A percentile compares a stretch with the other conserved stretches of the same genome.
phyloP scores from a whole-genome alignment of 202 grass and related monocot species.

The Schoenoplectus triqueter region DNA sequence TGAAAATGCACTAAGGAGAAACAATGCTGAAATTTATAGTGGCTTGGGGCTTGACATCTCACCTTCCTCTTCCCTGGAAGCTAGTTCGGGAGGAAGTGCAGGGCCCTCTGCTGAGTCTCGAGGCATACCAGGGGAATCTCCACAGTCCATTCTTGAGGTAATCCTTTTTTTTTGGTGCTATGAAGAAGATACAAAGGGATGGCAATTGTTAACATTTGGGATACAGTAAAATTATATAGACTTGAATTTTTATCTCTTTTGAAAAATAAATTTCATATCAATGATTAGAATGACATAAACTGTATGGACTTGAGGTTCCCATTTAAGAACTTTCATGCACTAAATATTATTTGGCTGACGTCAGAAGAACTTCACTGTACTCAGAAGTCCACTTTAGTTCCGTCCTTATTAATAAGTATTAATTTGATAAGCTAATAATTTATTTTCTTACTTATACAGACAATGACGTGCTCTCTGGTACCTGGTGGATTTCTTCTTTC shows the following conservation, averaged over 20 bases:
- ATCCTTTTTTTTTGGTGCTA: conserved; percentile 40
- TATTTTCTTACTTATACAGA: conserved; percentile 54
- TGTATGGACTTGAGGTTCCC: neutral
- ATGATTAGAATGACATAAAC: neutral
- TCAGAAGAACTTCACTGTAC: conserved; percentile 5
- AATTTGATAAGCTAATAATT: conserved; percentile 3
- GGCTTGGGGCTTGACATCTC: conserved; percentile 93
- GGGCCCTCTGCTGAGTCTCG: conserved; percentile 63
- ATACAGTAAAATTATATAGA: neutral
- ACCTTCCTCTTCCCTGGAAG: conserved; percentile 84
- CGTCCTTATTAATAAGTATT: neutral
- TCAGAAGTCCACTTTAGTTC: neutral
- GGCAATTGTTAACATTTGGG: conserved; percentile 1
- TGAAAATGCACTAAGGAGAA: conserved; percentile 63
- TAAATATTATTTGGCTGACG: conserved; percentile 6
- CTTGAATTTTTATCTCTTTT: conserved; percentile 2
- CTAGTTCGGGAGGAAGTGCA: conserved; percentile 65
- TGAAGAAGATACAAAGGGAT: neutral
- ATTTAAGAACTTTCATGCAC: neutral
- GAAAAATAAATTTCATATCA: neutral
- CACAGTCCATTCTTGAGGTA: conserved; percentile 88
- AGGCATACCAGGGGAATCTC: conserved; percentile 68
- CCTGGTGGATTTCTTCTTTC: conserved; percentile 79
- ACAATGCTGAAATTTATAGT: conserved; percentile 91
- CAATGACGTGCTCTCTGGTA: conserved; percentile 80